Base-by-base conservation (phyloP, 2,329 filamentous ascomycete species). In the Alternaria gaisen region DNA sequence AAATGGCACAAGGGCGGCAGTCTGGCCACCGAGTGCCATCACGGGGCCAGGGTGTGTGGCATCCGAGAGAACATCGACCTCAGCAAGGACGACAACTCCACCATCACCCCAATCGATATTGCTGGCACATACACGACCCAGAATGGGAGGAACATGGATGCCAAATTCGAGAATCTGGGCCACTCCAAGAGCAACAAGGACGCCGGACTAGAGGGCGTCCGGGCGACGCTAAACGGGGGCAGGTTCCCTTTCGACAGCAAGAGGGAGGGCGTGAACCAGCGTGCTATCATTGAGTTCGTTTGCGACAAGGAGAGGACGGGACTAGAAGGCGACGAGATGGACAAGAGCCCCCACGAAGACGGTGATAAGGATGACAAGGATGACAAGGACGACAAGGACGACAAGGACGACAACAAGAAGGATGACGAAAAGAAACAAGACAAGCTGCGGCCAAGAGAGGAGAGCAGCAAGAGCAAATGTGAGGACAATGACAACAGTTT, bases 221-320 rank as follows among this genome's bases (percentile, higher is more conserved):
- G 88, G 16, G 77, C 95, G 1, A 87, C 90, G 62, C 77, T 97
- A 51, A 82, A 86, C 50, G 90, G 88, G 8, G 86, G 85, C 12
- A 78, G 82, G 47, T 84, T 84, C 48, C 80, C 80, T 0, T 75
- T 79, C 52, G 75, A 80, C n/a, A 65, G 69, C 46, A 83, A 84
- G 54, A 82, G 84, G 50, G 82, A 84, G 7, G 81, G 72, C 59
- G 74, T 70, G 28, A 82, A 87, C 61, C 91, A 96, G 77, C 89
- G 88, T 72, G 92, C 93, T 4, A 85, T 97, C 10, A 87, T 98
- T 55, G 91, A 97, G 72, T 93, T 98, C 69, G 77, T 94, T 20
- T 99, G 95, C 80, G 90, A 97, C 73, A 82, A 80, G 30, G 84
- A 90, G 2, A 85, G 86, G 67, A 89, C 88, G 9, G 94, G 94